A percentile compares a stretch with the other conserved stretches of the same genome.
Conservation (phyloP, 2,329 filamentous ascomycete genomes). For the Cadophora gregata region DNA sequence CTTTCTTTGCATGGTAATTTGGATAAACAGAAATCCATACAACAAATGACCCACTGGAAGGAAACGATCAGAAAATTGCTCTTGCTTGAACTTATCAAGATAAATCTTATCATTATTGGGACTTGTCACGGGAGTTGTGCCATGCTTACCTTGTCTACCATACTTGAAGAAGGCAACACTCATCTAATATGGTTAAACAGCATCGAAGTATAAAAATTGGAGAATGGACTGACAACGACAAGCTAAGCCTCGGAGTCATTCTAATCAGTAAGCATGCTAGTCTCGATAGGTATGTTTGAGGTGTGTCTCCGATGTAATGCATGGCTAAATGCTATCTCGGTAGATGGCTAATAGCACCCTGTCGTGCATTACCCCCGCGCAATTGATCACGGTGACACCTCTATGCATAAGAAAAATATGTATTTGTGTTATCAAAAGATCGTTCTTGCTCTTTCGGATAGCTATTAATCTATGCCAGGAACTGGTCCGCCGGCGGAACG, state of each 20-base stretch:
- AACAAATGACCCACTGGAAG: not conserved
- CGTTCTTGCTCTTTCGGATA: not conserved
- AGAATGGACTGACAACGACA: not conserved
- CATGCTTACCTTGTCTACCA: constrained; percentile 1
- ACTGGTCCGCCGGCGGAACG: not conserved
- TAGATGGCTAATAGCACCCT: constrained; percentile 5
- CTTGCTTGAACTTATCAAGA: not conserved
- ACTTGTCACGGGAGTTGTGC: not conserved
- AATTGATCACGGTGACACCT: not conserved
- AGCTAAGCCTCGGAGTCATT: not conserved
- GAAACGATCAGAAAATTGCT: not conserved
- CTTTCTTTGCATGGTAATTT: not conserved
- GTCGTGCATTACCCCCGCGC: not conserved
- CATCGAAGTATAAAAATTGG: not conserved
- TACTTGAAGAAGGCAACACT: constrained; percentile 3
- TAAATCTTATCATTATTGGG: constrained; percentile 8
- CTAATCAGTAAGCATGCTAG: not conserved
- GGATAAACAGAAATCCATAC: constrained; percentile 6
- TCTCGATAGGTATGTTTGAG: not conserved
- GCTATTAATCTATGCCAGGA: not conserved
- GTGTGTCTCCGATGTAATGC: constrained; percentile 5
- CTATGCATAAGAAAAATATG: not conserved
- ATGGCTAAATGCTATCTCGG: constrained; percentile 1
- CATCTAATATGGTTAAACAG: constrained; percentile 8
- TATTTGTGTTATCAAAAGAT: not conserved